Evolutionary conservation across 2,329 filamentous ascomycete genomes (phyloP).

Genomic region (Apiospora hydei): DNA sequence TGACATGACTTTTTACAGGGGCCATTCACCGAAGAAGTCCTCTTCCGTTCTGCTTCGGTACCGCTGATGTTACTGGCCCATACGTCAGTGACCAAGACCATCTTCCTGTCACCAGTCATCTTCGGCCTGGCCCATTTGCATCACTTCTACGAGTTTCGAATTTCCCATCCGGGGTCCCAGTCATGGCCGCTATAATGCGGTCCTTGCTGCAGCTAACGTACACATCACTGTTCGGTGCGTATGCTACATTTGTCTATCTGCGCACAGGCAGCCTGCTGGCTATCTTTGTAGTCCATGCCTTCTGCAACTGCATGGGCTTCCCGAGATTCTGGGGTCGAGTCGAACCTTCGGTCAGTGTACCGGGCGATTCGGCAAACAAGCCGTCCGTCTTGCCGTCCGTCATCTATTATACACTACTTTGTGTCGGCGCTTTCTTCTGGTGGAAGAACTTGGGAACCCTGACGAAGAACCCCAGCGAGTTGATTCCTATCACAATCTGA

Average conservation of each 20-base stretch:
- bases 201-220: slow-evolving; percentile 87
- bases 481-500: slow-evolving; percentile 43
- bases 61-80: slow-evolving; percentile 80
- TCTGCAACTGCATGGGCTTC: slow-evolving; percentile 93
- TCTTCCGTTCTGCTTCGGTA: slow-evolving; percentile 88
- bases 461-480: slow-evolving; percentile 67
- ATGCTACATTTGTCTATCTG: slow-evolving; percentile 87
- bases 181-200: slow-evolving; percentile 69
- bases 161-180: slow-evolving; percentile 76
- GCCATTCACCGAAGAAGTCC: slow-evolving; percentile 89
- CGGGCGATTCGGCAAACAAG: slow-evolving; percentile 33
- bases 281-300: slow-evolving; percentile 79
- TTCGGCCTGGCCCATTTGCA: slow-evolving; percentile 95
- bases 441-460: slow-evolving; percentile 74
- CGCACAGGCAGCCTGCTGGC: slow-evolving; percentile 83
- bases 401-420: slow-evolving; percentile 79
- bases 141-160: slow-evolving; percentile 92
- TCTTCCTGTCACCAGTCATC: slow-evolving; percentile 85
- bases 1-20: slow-evolving; percentile 58
- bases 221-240: slow-evolving; percentile 92
- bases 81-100: slow-evolving; percentile 62
- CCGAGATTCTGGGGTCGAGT: slow-evolving; percentile 86
- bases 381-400: slow-evolving; percentile 70
- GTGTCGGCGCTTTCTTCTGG: slow-evolving; percentile 76
- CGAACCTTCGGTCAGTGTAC: slow-evolving; percentile 50